Base-by-base conservation (phyloP, 371 early-diverging fungal genomes). In the Syncephalastrum sp. region DNA sequence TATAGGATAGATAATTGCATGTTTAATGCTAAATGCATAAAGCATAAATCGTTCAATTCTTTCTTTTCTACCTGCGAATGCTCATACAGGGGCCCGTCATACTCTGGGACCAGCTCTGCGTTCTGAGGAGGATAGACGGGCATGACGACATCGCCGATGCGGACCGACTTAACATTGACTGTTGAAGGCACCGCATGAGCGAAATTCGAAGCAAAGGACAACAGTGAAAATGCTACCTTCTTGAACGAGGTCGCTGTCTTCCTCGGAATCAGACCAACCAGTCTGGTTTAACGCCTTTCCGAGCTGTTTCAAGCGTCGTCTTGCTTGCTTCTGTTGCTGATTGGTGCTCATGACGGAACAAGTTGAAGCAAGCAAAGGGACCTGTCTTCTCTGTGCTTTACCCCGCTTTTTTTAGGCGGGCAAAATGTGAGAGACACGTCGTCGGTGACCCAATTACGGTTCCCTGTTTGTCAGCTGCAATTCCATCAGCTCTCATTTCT, bases 21-120 rank as follows among this genome's bases (percentile, higher is more conserved):
- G 70, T n/a, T 19, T 13, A 15, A 25, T 21, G 50, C 25, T 14
- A 17, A 23, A 17, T 29, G 15, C 33, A 47, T 51, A 29, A 25
- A 21, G 27, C 21, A 41, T 13, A 8, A 49, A 48, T 15, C 23
- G 8, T 25, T 5, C 17, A 17, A 43, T 7, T 15, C 33, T 46
- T 45, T 27, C 48, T 5, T 27, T 33, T 49, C 12, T 69, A 86
- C 89, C 74, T 89, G 90, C 15, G 88, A 82, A 16, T 75, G 80
- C 25, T 87, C 86, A 63, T 80, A 87, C 50, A 89, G 79, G 3
- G 85, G 83, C 6, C 75, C 77, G 48, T 68, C 64, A 23, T 80
- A 68, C 56, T 75, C 70, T n/a, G 90, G 90, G 0, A 90, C 88
- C 44, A 84, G 75, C 63, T 89, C 88, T 4, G 83, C 82, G 51